These are phyloP conservation scores for Linderniella brevidens DNA, from an alignment of 257 asterid species.

Conservation along the genomic window DNA sequence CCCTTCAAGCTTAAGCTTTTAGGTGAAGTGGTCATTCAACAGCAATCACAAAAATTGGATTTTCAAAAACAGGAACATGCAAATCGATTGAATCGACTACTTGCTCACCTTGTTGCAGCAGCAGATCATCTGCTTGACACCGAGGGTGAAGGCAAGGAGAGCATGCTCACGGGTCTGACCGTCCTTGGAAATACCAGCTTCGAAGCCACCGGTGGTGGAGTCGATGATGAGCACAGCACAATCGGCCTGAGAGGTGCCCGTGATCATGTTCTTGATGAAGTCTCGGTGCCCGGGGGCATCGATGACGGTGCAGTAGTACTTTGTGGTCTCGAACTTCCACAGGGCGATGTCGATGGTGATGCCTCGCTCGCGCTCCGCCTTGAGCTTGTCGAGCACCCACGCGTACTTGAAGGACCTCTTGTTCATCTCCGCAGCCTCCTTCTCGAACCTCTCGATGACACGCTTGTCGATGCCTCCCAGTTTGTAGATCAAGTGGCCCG, in stretches of 20 bases:
- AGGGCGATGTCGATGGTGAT: no score
- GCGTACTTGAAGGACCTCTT: slow-evolving; percentile 29
- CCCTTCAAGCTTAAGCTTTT: no score
- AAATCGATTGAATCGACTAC: not conserved
- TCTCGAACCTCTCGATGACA: slow-evolving; percentile 5
- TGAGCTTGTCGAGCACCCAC: no score
- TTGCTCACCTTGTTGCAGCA: slow-evolving; percentile 66
- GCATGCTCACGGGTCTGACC: slow-evolving; percentile 87
- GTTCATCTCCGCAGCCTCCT: slow-evolving; percentile 8
- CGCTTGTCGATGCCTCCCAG: slow-evolving; percentile 3
- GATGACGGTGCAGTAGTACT: no score
- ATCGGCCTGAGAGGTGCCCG: no score
- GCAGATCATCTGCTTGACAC: slow-evolving; percentile 75
- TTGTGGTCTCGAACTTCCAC: no score
- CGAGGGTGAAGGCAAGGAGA: slow-evolving; percentile 67
- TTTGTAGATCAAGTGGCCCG: slow-evolving; percentile 19
- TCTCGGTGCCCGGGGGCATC: no score
- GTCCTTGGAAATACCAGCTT: slow-evolving; percentile 76
- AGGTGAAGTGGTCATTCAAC: no score
- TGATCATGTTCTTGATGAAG: no score
- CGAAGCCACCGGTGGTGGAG: slow-evolving; percentile 79
- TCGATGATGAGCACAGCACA: slow-evolving; percentile 33
- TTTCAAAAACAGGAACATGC: not conserved
- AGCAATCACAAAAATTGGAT: no score
- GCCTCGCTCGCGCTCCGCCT: no score